These are phyloP conservation scores for Colletotrichum echinochloae DNA, from an alignment of 2,329 filamentous ascomycete genomes.

Conservation along the genomic window DNA sequence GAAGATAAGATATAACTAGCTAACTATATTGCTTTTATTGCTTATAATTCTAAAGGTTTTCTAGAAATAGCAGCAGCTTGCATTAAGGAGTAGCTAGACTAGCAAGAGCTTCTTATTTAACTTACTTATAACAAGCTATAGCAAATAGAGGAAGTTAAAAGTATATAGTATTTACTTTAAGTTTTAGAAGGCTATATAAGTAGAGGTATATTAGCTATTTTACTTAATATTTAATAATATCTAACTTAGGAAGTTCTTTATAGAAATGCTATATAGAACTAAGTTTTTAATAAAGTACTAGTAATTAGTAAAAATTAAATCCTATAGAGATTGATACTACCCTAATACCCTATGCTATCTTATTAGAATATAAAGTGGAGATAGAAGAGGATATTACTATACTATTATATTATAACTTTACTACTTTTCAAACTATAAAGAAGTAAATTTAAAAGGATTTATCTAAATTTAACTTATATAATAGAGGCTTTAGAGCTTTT, in stretches of 20 bases:
- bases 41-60: background rate
- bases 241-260: background rate
- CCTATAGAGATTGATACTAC: background rate
- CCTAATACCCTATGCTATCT: background rate
- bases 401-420: background rate
- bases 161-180: background rate
- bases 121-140: background rate
- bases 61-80: background rate
- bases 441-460: background rate
- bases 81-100: background rate
- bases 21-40: background rate
- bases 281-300: background rate
- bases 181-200: background rate
- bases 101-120: background rate
- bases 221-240: background rate
- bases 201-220: background rate
- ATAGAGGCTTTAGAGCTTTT: background rate
- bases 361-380: background rate
- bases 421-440: background rate
- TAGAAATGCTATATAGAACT: background rate
- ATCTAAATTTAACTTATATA: background rate
- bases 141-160: background rate
- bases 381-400: background rate
- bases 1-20: constrained; percentile 3
- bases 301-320: background rate